Evolutionary conservation across 805 yeast species (phyloP).

Genomic region (Yarrowia phangngaensis): DNA sequence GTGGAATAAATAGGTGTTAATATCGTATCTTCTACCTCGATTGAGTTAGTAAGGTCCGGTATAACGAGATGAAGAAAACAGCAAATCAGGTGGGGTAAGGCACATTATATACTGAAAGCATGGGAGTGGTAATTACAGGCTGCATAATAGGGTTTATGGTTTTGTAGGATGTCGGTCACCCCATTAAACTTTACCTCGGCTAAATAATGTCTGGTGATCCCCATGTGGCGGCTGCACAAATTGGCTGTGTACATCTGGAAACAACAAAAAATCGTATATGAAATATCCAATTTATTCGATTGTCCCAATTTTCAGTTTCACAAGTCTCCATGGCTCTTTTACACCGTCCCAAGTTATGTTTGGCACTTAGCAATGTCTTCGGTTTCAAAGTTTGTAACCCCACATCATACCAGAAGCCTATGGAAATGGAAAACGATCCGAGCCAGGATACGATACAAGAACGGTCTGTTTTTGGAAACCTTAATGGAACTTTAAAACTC

Average conservation of each 20-base stretch:
- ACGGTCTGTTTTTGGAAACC: too few species aligned
- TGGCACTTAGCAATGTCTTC: slow-evolving; percentile 12
- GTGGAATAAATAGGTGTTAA: slow-evolving; percentile 25
- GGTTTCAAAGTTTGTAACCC: slow-evolving; percentile 16
- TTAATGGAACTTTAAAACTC: too few species aligned
- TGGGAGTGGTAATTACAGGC: slow-evolving; percentile 20
- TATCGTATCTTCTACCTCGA: slow-evolving; percentile 25
- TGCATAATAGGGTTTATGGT: slow-evolving; percentile 23
- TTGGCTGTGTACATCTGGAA: too few species aligned
- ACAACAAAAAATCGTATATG: too few species aligned
- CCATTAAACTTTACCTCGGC: slow-evolving; percentile 25
- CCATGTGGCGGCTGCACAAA: not conserved
- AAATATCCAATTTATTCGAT: too few species aligned
- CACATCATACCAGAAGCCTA: slow-evolving; percentile 22
- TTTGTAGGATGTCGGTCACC: slow-evolving; percentile 17
- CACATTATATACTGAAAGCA: slow-evolving; percentile 18
- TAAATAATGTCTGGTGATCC: not conserved
- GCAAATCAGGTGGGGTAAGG: slow-evolving; percentile 16
- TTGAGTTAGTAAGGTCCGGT: slow-evolving; percentile 25
- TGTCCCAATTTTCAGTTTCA: too few species aligned
- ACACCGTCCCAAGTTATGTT: too few species aligned
- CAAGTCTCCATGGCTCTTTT: too few species aligned
- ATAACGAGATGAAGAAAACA: slow-evolving; percentile 18
- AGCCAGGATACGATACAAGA: too few species aligned
- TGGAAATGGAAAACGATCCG: slow-evolving; percentile 9